A percentile compares a stretch with the other conserved stretches of the same genome.
Evolutionary conservation across 805 yeast genomes (phyloP).

Genomic region (Metschnikowia kofuensis): DNA sequence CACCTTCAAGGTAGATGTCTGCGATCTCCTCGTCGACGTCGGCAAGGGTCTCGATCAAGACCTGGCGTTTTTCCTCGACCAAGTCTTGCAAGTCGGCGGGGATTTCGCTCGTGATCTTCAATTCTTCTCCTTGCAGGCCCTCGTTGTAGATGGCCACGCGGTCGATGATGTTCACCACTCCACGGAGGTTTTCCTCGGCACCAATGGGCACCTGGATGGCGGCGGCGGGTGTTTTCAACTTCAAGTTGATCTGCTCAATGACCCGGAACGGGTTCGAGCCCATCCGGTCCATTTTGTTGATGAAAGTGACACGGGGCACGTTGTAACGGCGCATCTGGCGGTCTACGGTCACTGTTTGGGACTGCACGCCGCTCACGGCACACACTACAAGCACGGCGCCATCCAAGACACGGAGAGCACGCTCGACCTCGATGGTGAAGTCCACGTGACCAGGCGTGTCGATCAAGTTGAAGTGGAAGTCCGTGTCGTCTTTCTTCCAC

Average conservation of each 20-base stretch:
- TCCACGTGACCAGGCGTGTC: slow-evolving; percentile 99
- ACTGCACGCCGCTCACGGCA: slow-evolving; percentile 98
- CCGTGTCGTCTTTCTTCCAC: slow-evolving; percentile 73
- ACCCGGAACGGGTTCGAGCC: slow-evolving; percentile 97
- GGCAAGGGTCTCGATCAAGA: slow-evolving; percentile 89
- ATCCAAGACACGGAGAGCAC: slow-evolving; percentile 96
- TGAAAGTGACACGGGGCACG: slow-evolving; percentile 93
- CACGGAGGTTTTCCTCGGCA: slow-evolving; percentile 76
- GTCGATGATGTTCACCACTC: slow-evolving; percentile 89
- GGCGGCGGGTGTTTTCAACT: slow-evolving; percentile 91
- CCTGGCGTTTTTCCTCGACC: slow-evolving; percentile 85
- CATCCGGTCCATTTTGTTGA: slow-evolving; percentile 99
- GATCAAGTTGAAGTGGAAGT: slow-evolving; percentile 87
- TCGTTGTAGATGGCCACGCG: slow-evolving; percentile 85
- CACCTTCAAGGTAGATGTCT: slow-evolving; percentile 85
- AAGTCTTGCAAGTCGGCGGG: slow-evolving; percentile 79
- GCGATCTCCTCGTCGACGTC: slow-evolving; percentile 98
- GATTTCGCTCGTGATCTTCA: slow-evolving; percentile 56
- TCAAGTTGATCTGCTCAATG: slow-evolving; percentile 83
- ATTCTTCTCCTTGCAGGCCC: slow-evolving; percentile 83
- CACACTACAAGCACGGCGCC: slow-evolving; percentile 98
- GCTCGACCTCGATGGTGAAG: slow-evolving; percentile 97
- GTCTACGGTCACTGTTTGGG: slow-evolving; percentile 97
- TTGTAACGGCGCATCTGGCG: slow-evolving; percentile 98
- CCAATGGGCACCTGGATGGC: slow-evolving; percentile 99